Evolutionary conservation across 306 rosid genomes (phyloP), one percentile per base, ranked within the genome.

Genomic region (Abrus pulchellus): DNA sequence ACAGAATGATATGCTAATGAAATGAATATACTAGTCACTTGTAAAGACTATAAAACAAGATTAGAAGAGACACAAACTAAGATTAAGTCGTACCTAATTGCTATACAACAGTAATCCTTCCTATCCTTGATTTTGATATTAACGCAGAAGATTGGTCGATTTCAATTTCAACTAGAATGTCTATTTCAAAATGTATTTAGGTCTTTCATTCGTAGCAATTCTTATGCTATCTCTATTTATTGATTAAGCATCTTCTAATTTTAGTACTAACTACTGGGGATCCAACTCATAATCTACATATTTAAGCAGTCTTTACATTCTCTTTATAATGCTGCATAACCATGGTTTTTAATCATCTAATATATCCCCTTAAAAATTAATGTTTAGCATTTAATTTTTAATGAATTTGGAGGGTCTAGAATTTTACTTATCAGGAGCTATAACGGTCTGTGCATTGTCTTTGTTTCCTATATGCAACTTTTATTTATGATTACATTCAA

Each of bases 321-420:
- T 47, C 52, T 8, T 63, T 12, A 13, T 38, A 36, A 7, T 38
- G 34, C 48, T 13, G 68, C 5, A 20, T 61, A 61, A 11, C 14
- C 1, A 32, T 4, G 7, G 12, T 32, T 33, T 60, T 36, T 36
- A 36, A 36, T 2, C 40, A 4, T 4, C 2, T 36, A 4, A 62
- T 62, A 34, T 62, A 62, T 62, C 45, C 45, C 68, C 28, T 36
- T 62, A 62, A 34, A 34, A 62, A 0, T 54, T 54, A 53, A 34
- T 72, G 34, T 72, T 20, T 59, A 5, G 7, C 57, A 33, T 32
- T n/a, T 70, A 14, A 5, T 53, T 36, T 71, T 62, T 48, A 38
- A 47, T 62, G 12, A 48, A n/a, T 62, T 47, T 61, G 71, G 29
- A 10, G 6, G 73, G 64, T 76, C 63, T 49, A 62, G 12, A 76